phyloP scores from a whole-genome alignment of 352 stramenopile species.

The Plasmopara halstedii region DNA sequence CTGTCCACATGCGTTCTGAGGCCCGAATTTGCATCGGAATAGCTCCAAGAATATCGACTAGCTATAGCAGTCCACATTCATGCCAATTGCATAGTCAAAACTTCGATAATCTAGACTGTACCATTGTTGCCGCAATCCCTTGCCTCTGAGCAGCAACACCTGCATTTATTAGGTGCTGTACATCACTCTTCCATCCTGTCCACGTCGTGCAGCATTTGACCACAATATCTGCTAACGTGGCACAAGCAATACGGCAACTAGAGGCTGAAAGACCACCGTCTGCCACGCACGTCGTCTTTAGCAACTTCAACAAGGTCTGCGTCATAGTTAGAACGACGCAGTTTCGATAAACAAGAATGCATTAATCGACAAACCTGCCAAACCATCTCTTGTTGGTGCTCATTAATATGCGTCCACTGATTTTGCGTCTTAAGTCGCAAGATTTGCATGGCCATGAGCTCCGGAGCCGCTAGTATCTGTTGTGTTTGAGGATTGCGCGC shows the following conservation, averaged over 20 bases:
- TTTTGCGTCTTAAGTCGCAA: slow-evolving; percentile 56
- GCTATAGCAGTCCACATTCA: slow-evolving; percentile 10
- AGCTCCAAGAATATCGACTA: slow-evolving; percentile 37
- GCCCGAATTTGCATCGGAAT: slow-evolving; percentile 41
- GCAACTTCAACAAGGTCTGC: slow-evolving; percentile 42
- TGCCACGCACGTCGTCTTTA: slow-evolving; percentile 24
- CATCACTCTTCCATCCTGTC: slow-evolving; percentile 37
- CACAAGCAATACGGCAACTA: slow-evolving; percentile 41
- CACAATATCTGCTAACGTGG: slow-evolving; percentile 37
- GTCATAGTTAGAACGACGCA: neutral
- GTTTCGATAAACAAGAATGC: neutral
- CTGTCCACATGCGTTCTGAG: slow-evolving; percentile 18
- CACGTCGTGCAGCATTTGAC: slow-evolving; percentile 38
- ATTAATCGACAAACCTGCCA: slow-evolving; percentile 27
- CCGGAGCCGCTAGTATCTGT: slow-evolving; percentile 19
- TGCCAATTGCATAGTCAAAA: neutral
- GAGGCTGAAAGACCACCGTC: slow-evolving; percentile 14
- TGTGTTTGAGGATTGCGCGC: slow-evolving; percentile 11
- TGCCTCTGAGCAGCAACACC: slow-evolving; percentile 23
- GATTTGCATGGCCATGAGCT: slow-evolving; percentile 67
- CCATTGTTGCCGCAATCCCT: slow-evolving; percentile 26
- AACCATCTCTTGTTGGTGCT: slow-evolving; percentile 32
- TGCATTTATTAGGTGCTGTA: slow-evolving; percentile 40
- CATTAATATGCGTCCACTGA: slow-evolving; percentile 32
- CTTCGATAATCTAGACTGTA: slow-evolving; percentile 5